Base-by-base conservation (phyloP, 768 basidiomycete genomes). In the Hypholoma sublateritium region DNA sequence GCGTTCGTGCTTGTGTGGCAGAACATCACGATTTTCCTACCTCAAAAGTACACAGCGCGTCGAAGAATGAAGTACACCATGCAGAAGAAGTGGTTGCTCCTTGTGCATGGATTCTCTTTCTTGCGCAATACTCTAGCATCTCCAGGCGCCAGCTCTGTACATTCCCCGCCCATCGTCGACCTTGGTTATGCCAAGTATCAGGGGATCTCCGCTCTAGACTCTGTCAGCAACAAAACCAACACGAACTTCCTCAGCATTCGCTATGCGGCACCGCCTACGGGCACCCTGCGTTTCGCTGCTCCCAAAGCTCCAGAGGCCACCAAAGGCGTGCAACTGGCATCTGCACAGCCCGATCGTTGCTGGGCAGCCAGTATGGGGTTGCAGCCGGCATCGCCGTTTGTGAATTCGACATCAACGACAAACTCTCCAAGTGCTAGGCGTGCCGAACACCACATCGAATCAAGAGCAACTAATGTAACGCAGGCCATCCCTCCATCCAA, bases 241-340 rank as follows among this genome's bases (percentile, higher is more conserved):
- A 72, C 73, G 0, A 59, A 66, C 13, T 80, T 77, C 56, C 66
- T 79, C 12, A 74, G 76, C 0, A 72, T 82, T 43, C 73, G 82
- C 6, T 83, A 78, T 66, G 82, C 83, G 11, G 78, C 78, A 13
- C 68, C 80, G 25, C 81, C 82, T 1, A 57, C 72, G 19, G 79
- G 79, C 76, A 21, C 28, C 71, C 62, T 72, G 17, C 71, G 78
- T 22, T 79, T 74, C 66, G 61, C 62, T 44, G 71, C 65, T 0
- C 77, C 76, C 7, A 67, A 68, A n/a, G 47, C 58, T 17, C 75
- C 76, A 0, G 60, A 63, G 1, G 53, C 62, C 16, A 61, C 62
- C 0, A 28, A 61, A 1, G 73, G 70, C 1, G 58, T 75, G 6
- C 72, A 73, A 48, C 58, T 59, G 28, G 76, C 77, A 3, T 65